Evolutionary conservation across 2,329 filamentous ascomycete species (phyloP).

Genomic region (Beauveria bassiana): DNA sequence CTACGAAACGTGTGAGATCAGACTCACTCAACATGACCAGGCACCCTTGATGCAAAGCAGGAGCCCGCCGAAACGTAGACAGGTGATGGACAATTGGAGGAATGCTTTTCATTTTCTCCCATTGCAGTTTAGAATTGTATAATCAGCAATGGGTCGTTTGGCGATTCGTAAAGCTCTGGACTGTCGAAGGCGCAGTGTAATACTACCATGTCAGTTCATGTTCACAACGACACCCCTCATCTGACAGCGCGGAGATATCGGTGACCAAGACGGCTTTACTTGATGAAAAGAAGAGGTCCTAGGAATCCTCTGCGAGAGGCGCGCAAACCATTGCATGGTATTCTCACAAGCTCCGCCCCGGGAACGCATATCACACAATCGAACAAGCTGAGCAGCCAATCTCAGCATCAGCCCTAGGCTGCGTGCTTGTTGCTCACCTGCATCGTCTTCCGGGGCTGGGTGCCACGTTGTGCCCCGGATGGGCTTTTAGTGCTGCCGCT

Average conservation of each 20-base stretch:
- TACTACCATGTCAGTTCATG: not conserved
- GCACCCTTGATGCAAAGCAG: not conserved
- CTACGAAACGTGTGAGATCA: not conserved
- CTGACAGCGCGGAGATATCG: not conserved
- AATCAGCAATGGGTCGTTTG: not conserved
- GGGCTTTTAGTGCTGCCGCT: not conserved
- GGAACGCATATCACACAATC: not conserved
- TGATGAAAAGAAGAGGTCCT: not conserved
- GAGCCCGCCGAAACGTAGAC: not conserved
- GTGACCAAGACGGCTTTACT: not conserved
- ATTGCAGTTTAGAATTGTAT: too few relatives aligned
- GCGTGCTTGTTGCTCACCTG: not conserved
- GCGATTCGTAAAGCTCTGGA: not conserved
- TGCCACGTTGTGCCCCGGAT: not conserved
- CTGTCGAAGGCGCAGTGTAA: not conserved
- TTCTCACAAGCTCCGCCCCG: not conserved
- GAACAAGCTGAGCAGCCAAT: not conserved
- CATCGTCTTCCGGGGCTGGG: not conserved
- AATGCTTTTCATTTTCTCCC: not conserved
- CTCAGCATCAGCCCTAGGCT: not conserved
- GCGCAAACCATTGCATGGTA: not conserved
- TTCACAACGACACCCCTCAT: too few relatives aligned
- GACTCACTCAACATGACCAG: not conserved
- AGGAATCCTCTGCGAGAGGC: slow-evolving; percentile 2
- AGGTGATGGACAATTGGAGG: not conserved